Evolutionary conservation across 768 basidiomycete genomes (phyloP), one percentile per base, ranked within the genome.

Genomic region (Hydnomerulius pinastri): DNA sequence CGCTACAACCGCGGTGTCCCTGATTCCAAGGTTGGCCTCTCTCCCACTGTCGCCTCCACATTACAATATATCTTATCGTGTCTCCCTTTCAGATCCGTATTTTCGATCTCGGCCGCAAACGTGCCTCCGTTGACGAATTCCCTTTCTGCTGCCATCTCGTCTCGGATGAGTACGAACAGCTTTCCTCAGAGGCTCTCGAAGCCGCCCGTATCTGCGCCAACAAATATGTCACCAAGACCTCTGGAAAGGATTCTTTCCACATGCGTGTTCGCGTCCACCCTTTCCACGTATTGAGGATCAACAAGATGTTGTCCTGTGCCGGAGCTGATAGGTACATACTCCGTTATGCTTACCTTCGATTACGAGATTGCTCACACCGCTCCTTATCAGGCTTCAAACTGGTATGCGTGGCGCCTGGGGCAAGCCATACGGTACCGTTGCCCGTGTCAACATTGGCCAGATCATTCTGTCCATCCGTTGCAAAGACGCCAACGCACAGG

Each of bases 361-460:
- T 4, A n/a, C 6, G 23, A 10, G 11, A 0, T 1, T 3, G 1
- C 0, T 24, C 28, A 41, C n/a, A 54, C 11, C 0, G 24, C 20
- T 17, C 28, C 28, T 21, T 23, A 45, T 1, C 59, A 90, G 91
- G 66, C 82, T 96, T 51, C 91, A 93, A 69, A 93, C 92, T 13
- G 93, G 96, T 71, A 98, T 99, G 97, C 92, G 96, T 75, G 97
- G 96, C 59, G 96, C 96, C 35, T 99, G 96, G 95, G 97, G 97
- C 62, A 97, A 96, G 76, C 94, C 97, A 36, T 95, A 97, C 71
- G 95, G 93, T 59, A 92, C 88, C 15, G 95, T 91, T 62, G 94
- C 92, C 30, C 91, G 94, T 68, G 94, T 97, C 59, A 86, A 93
- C 83, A 98, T 98, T 58, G 95, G 97, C 44, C 94, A 98, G 77